Percentiles rank a stretch among this genome's conserved stretches.
phyloP scores from a whole-genome alignment of 1,284 basidiomycete genomes.

The Cutaneotrichosporon dermatis region DNA sequence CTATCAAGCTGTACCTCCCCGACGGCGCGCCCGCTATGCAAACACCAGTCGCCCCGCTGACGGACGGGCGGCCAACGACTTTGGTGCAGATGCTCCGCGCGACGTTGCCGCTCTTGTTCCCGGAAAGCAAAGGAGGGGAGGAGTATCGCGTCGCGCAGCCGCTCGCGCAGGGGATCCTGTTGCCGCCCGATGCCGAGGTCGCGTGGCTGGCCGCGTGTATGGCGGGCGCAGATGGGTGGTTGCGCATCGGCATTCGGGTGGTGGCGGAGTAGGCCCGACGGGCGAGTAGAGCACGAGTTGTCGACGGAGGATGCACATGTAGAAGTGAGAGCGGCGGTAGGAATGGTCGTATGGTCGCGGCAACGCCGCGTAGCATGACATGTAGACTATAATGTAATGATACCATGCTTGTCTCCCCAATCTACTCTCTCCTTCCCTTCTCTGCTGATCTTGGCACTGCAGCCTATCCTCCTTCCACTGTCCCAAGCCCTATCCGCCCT shows the following conservation, averaged over 20 bases:
- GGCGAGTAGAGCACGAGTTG: too few relatives aligned
- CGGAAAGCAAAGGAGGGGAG: slow-evolving; percentile 15
- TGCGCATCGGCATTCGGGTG: slow-evolving; percentile 75
- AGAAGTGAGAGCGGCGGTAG: too few relatives aligned
- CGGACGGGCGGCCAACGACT: slow-evolving; percentile 49
- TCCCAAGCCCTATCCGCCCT: neutral
- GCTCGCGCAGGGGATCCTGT: slow-evolving; percentile 78
- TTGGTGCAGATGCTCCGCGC: slow-evolving; percentile 46
- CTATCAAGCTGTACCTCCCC: slow-evolving; percentile 83
- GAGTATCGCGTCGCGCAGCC: slow-evolving; percentile 52
- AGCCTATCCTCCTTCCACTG: too few relatives aligned
- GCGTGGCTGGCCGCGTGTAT: slow-evolving; percentile 88
- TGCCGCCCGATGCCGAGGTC: slow-evolving; percentile 81
- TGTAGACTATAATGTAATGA: slow-evolving; percentile 1
- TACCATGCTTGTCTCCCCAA: neutral
- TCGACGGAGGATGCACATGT: too few relatives aligned
- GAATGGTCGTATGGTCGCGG: too few relatives aligned
- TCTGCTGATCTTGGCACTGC: too few relatives aligned
- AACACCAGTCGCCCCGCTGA: slow-evolving; percentile 74
- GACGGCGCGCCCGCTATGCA: slow-evolving; percentile 80
- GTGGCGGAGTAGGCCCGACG: slow-evolving; percentile 17
- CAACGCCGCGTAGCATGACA: neutral
- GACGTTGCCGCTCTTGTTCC: slow-evolving; percentile 52
- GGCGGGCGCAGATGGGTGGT: slow-evolving; percentile 90
- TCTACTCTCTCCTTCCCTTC: too few relatives aligned